Percentiles rank a stretch among this genome's conserved stretches.
Conservation (phyloP, 2,329 filamentous ascomycete species). For the Acrodontium crateriforme region DNA sequence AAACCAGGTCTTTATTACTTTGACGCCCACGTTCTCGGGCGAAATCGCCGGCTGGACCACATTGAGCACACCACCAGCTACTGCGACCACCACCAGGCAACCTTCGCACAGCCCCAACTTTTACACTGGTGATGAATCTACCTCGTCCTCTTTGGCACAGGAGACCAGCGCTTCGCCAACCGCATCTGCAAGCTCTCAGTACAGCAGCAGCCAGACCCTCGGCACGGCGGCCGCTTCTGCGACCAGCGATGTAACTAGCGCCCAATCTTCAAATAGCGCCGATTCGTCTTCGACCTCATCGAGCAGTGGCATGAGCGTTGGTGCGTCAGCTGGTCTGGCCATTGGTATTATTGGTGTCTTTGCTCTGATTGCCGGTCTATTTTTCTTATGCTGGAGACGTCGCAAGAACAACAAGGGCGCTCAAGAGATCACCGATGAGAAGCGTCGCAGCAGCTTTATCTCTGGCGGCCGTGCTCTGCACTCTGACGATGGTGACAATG, state of each 20-base stretch:
- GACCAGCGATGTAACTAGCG: constrained; percentile 1
- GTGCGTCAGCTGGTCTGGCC: constrained; percentile 65
- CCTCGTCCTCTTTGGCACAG: constrained; percentile 2
- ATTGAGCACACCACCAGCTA: constrained; percentile 5
- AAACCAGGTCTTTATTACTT: constrained; percentile 40
- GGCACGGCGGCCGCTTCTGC: constrained; percentile 6
- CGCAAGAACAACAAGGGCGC: constrained; percentile 51
- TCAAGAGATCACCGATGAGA: constrained; percentile 26
- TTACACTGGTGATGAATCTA: constrained; percentile 5
- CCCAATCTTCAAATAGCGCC: constrained; percentile 11
- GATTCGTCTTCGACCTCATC: constrained; percentile 1
- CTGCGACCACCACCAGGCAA: constrained; percentile 6
- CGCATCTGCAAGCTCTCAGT: background rate
- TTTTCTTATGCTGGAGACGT: constrained; percentile 59
- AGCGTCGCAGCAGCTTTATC: constrained; percentile 20
- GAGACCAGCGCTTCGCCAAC: constrained; percentile 4
- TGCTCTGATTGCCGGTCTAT: constrained; percentile 49
- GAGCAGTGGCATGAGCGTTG: constrained; percentile 27
- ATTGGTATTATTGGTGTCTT: constrained; percentile 65
- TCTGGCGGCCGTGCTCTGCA: constrained; percentile 7
- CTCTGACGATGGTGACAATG: constrained; percentile 14
- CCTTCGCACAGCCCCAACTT: constrained; percentile 4
- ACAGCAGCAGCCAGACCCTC: constrained; percentile 4
- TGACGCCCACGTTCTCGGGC: constrained; percentile 38
- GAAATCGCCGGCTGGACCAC: constrained; percentile 22